These are phyloP conservation scores for Zygosaccharomyces pseudobailii DNA, from an alignment of 1,139 yeast species.

Conservation along the genomic window DNA sequence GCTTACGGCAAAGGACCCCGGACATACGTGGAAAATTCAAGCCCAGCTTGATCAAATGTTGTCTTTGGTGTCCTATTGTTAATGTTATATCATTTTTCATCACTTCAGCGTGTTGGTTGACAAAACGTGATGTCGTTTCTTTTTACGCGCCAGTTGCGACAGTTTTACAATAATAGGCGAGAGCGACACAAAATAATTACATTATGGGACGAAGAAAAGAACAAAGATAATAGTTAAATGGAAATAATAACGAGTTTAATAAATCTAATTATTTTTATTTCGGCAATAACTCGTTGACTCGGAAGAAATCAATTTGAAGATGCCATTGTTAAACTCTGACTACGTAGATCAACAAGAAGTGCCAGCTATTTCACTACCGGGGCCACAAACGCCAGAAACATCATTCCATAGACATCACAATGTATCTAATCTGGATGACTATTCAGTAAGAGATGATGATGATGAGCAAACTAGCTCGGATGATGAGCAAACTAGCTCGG, in stretches of 20 bases:
- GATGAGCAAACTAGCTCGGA: conserved; percentile 15
- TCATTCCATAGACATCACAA: not conserved
- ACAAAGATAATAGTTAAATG: not conserved
- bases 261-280: not conserved
- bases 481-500: too few species aligned
- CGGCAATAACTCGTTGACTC: too few species aligned
- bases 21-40: conserved; percentile 1
- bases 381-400: not conserved
- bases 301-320: not conserved
- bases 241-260: not conserved
- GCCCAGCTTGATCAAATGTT: conserved; percentile 3
- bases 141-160: not conserved
- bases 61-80: not conserved
- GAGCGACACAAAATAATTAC: conserved; percentile 2
- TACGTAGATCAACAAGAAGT: not conserved
- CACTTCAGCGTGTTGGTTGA: not conserved
- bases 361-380: not conserved
- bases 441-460: conserved; percentile 15
- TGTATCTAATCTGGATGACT: conserved; percentile 10
- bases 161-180: not conserved
- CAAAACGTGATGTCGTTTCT: not conserved
- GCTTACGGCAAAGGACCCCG: conserved; percentile 42
- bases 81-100: not conserved
- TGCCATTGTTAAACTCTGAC: conserved; percentile 1
- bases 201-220: not conserved